Evolutionary conservation across 2,329 filamentous ascomycete genomes (phyloP).

Genomic region (Trichoderma cornu-damae): DNA sequence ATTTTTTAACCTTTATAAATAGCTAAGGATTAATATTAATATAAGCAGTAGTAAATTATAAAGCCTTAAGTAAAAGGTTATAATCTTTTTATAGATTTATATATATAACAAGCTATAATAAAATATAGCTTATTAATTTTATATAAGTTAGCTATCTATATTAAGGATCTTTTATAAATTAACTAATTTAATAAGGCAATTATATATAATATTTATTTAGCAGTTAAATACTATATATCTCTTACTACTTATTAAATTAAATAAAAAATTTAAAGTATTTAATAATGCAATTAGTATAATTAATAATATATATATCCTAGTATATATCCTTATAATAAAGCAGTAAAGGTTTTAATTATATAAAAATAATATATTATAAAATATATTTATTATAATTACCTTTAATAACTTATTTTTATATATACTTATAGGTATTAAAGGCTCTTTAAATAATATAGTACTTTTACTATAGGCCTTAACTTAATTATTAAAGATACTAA

Average conservation of each 20-base stretch:
- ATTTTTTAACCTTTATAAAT: background rate
- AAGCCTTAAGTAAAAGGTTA: background rate
- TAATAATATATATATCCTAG: background rate
- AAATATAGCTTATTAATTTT: background rate
- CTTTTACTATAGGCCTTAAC: too few relatives aligned
- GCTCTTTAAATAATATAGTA: too few relatives aligned
- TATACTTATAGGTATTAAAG: too few relatives aligned
- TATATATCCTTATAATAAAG: background rate
- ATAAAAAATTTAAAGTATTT: background rate
- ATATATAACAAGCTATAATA: background rate
- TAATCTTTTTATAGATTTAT: background rate
- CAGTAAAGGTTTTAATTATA: background rate
- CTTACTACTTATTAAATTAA: background rate
- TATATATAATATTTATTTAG: background rate
- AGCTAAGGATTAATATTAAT: background rate
- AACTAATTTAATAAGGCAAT: background rate
- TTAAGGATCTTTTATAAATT: background rate
- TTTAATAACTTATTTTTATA: too few relatives aligned
- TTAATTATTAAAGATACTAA: too few relatives aligned
- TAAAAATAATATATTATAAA: background rate
- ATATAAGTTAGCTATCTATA: background rate
- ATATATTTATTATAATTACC: constrained; percentile 3
- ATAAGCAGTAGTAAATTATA: background rate
- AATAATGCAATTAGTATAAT: background rate
- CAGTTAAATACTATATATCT: background rate